These are phyloP conservation scores for Termitomyces sp. DNA, from an alignment of 768 basidiomycete species.

Conservation along the genomic window DNA sequence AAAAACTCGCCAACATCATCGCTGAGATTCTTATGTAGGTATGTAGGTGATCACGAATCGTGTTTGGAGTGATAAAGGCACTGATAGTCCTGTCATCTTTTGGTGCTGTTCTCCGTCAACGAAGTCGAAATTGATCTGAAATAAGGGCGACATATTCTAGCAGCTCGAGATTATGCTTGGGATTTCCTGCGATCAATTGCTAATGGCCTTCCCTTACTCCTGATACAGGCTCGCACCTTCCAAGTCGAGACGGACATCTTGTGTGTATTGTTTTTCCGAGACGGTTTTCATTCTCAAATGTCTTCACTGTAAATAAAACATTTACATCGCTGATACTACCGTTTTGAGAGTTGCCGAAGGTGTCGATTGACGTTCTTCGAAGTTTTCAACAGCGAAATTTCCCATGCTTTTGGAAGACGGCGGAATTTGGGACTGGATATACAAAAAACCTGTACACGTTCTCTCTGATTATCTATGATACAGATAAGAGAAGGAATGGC, in stretches of 20 bases:
- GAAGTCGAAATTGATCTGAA: neutral
- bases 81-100: neutral
- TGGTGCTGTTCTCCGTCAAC: neutral
- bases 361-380: neutral
- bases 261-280: neutral
- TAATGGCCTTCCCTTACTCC: neutral
- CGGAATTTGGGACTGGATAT: neutral
- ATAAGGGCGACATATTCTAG: neutral
- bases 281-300: neutral
- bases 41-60: neutral
- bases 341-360: neutral
- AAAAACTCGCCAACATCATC: neutral
- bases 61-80: neutral
- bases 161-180: neutral
- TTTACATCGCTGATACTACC: neutral
- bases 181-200: neutral
- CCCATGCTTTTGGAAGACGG: constrained; percentile 1
- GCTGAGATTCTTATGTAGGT: neutral
- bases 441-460: neutral
- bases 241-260: neutral
- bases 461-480: constrained; percentile 8
- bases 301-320: too few species aligned
- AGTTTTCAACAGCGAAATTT: constrained; percentile 1
- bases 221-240: neutral
- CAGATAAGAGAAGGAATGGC: constrained; percentile 4